A percentile compares a stretch with the other conserved stretches of the same genome.
These are phyloP conservation scores for Zygosaccharomyces bisporus DNA, from an alignment of 805 yeast species.

Conservation along the genomic window DNA sequence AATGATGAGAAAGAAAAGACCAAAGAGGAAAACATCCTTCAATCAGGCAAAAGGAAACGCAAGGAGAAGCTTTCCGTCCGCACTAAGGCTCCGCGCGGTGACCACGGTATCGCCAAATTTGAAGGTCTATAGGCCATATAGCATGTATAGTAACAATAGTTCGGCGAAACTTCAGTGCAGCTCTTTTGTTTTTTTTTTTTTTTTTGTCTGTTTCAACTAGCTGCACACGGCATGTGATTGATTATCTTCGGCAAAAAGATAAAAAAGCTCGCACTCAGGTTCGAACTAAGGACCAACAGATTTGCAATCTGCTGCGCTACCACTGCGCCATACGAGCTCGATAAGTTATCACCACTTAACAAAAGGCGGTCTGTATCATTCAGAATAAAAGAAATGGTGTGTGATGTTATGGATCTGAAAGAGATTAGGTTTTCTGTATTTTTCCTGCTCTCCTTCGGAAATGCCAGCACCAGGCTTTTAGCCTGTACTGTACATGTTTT, in stretches of 20 bases:
- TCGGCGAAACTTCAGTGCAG: no score
- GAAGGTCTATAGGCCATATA: constrained; percentile 47
- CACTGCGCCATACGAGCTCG: constrained; percentile 91
- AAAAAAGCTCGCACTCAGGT: constrained; percentile 79
- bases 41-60: constrained; percentile 3
- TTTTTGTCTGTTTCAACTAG: no score
- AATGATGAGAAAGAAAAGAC: constrained; percentile 16
- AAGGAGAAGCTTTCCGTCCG: constrained; percentile 15
- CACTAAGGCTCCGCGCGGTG: constrained; percentile 39
- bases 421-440: no score
- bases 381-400: no score
- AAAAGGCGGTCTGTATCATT: no score
- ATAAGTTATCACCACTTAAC: no score
- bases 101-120: constrained; percentile 62
- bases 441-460: no score
- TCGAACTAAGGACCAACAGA: constrained; percentile 98
- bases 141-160: background rate
- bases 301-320: constrained; percentile 99
- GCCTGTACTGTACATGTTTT: no score
- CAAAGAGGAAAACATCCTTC: constrained; percentile 14
- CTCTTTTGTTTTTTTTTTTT: no score
- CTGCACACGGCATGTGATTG: no score
- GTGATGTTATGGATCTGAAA: no score
- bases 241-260: constrained; percentile 35
- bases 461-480: no score